Evolutionary conservation across 208 protist genomes (phyloP), one percentile per base, ranked within the genome.

Genomic region (Leishmania amazonensis): DNA sequence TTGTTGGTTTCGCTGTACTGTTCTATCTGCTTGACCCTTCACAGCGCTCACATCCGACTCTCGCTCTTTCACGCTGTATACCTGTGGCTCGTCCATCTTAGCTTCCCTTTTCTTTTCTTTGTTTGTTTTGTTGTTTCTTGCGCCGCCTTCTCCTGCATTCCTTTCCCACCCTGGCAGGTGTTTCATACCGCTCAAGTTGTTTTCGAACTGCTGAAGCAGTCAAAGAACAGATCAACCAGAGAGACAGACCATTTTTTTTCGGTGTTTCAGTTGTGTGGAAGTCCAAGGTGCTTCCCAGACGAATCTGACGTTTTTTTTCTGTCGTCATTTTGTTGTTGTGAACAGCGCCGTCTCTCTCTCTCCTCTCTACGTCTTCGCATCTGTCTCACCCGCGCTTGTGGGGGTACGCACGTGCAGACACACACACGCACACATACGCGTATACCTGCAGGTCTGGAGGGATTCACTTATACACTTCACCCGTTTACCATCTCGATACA

Each of bases 381-480:
- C 51, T 60, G 7, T 74, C 28, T 74, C 11, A 31, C 47, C 21
- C 19, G 70, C 19, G 28, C 70, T 74, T 74, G 11, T 38, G 51
- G 8, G 70, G 45, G n/a, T 13, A 28, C 65, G 9, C 21, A 19
- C 5, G 38, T 13, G 31, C 4, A 72, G n/a, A 72, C 80, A 78
- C 38, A 81, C 72, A 60, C 64, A 54, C 72, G 21, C 49, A 31
- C 38, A 21, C 68, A 62, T 19, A 73, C 70, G 47, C 40, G 77
- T 80, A 72, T 79, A 54, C 65, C 60, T 79, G 78, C 57, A 85
- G 38, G 58, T 24, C 21, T 51, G 6, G 45, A 74, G 6, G 0
- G 51, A 11, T n/a, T 62, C 73, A 62, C 40, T 45, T 35, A 57
- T 62, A 31, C n/a, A 21, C 53, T 57, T 53, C 5, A 31, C 71